phyloP scores from a whole-genome alignment of 345 rosid genomes.

The Gossypium turneri region DNA sequence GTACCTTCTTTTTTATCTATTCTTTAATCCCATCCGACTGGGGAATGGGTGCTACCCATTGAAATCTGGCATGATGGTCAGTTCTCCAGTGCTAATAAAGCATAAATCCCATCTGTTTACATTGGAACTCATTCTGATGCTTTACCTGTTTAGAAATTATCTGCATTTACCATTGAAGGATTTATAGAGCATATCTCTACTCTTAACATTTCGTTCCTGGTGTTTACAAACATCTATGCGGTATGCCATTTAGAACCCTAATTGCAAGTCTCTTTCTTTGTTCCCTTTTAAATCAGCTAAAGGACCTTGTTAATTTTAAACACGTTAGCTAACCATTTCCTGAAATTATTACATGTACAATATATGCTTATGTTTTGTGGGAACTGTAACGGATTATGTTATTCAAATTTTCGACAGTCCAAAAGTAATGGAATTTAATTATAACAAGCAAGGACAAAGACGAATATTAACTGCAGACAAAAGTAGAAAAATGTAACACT shows the following conservation, averaged over 20 bases:
- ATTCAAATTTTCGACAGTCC: too few species aligned
- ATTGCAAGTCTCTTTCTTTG: neutral
- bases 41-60: neutral
- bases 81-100: neutral
- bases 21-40: too few species aligned
- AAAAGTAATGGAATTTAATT: too few species aligned
- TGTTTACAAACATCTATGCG: neutral
- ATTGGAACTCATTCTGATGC: neutral
- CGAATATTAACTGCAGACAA: neutral
- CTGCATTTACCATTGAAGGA: neutral
- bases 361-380: too few species aligned
- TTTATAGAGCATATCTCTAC: neutral
- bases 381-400: too few species aligned
- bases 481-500: neutral
- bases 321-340: neutral
- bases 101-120: neutral
- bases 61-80: neutral
- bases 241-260: neutral
- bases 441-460: too few species aligned
- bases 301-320: too few species aligned
- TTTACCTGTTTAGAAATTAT: neutral
- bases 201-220: neutral
- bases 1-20: neutral
- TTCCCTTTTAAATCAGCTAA: neutral
- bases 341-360: too few species aligned